phyloP scores from a whole-genome alignment of 305 asterid genomes.

The Solanum hybrid region DNA sequence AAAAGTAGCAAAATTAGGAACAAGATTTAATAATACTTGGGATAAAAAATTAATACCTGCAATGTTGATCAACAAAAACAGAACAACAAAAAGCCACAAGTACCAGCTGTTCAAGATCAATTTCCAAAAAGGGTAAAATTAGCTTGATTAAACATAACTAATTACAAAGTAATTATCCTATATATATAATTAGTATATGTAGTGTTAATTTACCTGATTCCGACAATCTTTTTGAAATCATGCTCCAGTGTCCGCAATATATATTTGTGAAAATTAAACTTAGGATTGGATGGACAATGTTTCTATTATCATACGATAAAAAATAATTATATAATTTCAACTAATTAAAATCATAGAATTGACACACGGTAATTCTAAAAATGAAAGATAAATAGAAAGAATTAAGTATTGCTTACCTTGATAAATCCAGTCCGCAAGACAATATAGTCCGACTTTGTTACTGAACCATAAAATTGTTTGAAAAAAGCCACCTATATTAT shows the following conservation, averaged over 20 bases:
- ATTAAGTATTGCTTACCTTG: conserved; percentile 26
- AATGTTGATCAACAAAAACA: conserved; percentile 67
- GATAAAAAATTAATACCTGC: conserved; percentile 37
- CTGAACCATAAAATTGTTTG: conserved; percentile 83
- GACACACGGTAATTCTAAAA: not conserved
- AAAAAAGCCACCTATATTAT: conserved; percentile 54
- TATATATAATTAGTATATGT: not conserved
- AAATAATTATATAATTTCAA: not conserved
- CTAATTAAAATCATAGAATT: not conserved
- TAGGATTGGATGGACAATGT: conserved; percentile 40
- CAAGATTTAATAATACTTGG: not conserved
- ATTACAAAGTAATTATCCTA: not conserved
- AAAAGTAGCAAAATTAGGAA: too few relatives aligned
- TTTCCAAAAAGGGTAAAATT: not conserved
- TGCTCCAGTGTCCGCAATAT: conserved; percentile 62
- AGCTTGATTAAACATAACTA: not conserved
- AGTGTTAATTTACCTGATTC: conserved; percentile 49
- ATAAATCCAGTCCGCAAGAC: conserved; percentile 75
- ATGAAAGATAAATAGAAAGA: not conserved
- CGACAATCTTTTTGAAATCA: conserved; percentile 73
- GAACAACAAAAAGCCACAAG: conserved; percentile 76
- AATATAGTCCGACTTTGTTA: conserved; percentile 68
- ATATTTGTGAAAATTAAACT: conserved; percentile 61
- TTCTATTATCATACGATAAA: conserved; percentile 27
- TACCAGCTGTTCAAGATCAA: conserved; percentile 52